Conservation (phyloP, 495 filamentous ascomycete genomes). For the Penicillium turbatum region DNA sequence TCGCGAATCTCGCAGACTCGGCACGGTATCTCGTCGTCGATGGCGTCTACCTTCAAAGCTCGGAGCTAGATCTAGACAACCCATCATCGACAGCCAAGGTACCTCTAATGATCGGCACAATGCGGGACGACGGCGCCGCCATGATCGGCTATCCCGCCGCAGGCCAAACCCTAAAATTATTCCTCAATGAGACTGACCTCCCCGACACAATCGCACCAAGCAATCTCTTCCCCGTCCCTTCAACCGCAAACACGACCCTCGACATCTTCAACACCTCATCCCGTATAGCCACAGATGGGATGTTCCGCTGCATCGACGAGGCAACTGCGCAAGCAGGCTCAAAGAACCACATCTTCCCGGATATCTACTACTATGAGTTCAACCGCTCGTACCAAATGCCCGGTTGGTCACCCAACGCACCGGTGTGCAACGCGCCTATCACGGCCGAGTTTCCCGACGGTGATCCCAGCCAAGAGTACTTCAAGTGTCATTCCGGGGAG, state of each 20-base stretch:
- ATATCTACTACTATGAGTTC: conserved; percentile 26
- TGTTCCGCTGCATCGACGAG: conserved; percentile 28
- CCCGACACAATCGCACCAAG: conserved; percentile 12
- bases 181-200: conserved; percentile 9
- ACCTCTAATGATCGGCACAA: conserved; percentile 20
- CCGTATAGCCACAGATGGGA: conserved; percentile 23
- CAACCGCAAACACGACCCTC: conserved; percentile 19
- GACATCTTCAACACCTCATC: conserved; percentile 27
- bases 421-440: conserved; percentile 20
- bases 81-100: conserved; percentile 13
- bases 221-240: conserved; percentile 15
- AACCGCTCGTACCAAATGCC: conserved; percentile 29
- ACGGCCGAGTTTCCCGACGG: conserved; percentile 19
- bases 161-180: conserved; percentile 7
- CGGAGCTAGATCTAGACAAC: conserved; percentile 12
- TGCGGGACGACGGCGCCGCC: conserved; percentile 25
- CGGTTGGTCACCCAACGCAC: conserved; percentile 25
- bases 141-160: conserved; percentile 21
- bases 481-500: conserved; percentile 29
- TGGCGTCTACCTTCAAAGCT: conserved; percentile 14
- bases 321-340: conserved; percentile 22
- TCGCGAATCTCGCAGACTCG: conserved; percentile 19
- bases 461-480: conserved; percentile 25
- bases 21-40: conserved; percentile 25
- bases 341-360: conserved; percentile 19